Base-by-base conservation (phyloP, 768 basidiomycete species). In the Boletus eberwhitei region DNA sequence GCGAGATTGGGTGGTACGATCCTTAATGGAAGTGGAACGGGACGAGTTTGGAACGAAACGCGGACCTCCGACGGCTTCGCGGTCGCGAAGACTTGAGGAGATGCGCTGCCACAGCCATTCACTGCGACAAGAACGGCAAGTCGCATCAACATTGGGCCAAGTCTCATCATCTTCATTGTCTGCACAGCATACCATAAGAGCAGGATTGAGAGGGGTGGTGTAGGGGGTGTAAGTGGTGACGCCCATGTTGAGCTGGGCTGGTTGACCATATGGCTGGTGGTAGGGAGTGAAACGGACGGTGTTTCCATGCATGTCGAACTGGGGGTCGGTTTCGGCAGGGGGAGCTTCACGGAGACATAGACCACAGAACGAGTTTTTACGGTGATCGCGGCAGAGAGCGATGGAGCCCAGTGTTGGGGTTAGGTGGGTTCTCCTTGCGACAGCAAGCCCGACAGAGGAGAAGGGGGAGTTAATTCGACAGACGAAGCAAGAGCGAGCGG, bases 101-200 rank as follows among this genome's bases (percentile, higher is more conserved):
- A 81, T 82, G 19, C 79, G 76, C 19, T 77, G 76, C 83, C 83
- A 86, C 4, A 91, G 73, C 75, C 79, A 81, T 66, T 90, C 87
- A 3, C 65, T 66, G 35, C 88, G 79, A 66, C 89, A 91, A 43
- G 70, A 71, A 38, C 82, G 77, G 66, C 88, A 91, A 8, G 88
- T 90, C 2, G 85, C 75, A 31, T 84, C 81, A 12, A 86, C 77
- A 7, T 75, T 75, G 0, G 84, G 82, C 79, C 85, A 90, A 0
- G 80, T 78, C 13, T 84, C 81, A 17, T 83, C 79, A 67, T 90
- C 88, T 56, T 88, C 88, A 63, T 89, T 90, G 62, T 87, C 87
- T 5, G 79, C 71, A 55, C 82, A 80, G 31, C 75, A 79, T 12
- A 83, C 75, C 57, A 73, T 70, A 38, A 67, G 54, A 6, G 67